phyloP scores from a whole-genome alignment of 2,329 filamentous ascomycete species.

The Erysiphe pulchra region DNA sequence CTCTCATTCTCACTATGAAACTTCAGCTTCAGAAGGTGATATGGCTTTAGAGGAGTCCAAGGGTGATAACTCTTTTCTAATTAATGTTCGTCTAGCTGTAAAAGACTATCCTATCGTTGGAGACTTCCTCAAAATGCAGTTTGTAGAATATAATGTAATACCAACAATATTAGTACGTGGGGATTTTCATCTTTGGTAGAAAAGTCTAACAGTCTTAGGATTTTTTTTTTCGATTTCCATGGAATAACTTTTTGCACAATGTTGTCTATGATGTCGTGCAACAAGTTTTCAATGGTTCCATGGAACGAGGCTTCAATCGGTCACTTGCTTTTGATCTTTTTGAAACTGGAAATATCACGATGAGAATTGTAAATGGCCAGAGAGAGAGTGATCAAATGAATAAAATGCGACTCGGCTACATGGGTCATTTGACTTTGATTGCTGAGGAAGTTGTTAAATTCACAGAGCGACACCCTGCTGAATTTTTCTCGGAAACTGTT shows the following conservation, averaged over 20 bases:
- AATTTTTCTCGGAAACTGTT: constrained; percentile 60
- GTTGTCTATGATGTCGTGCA: constrained; percentile 98
- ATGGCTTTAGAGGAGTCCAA: background rate
- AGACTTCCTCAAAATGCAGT: constrained; percentile 84
- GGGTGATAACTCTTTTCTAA: background rate
- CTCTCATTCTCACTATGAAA: no score
- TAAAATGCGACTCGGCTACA: constrained; percentile 86
- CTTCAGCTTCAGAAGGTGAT: background rate
- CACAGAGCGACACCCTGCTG: constrained; percentile 75
- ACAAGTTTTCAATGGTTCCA: constrained; percentile 94
- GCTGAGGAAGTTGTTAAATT: constrained; percentile 98
- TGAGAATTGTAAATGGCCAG: constrained; percentile 79
- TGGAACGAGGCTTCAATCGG: constrained; percentile 87
- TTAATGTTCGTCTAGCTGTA: background rate
- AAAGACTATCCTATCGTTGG: constrained; percentile 39
- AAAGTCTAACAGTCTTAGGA: constrained; percentile 26
- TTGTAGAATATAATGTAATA: constrained; percentile 82
- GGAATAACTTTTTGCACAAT: constrained; percentile 99
- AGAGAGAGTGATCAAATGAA: constrained; percentile 65
- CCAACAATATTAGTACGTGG: constrained; percentile 70
- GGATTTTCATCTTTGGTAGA: background rate
- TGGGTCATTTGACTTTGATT: constrained; percentile 92
- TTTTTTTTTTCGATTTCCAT: constrained; percentile 95
- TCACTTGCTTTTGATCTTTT: constrained; percentile 80
- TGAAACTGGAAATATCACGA: constrained; percentile 68